Evolutionary conservation across 2,329 filamentous ascomycete genomes (phyloP).

Genomic region (Geosmithia putterillii): DNA sequence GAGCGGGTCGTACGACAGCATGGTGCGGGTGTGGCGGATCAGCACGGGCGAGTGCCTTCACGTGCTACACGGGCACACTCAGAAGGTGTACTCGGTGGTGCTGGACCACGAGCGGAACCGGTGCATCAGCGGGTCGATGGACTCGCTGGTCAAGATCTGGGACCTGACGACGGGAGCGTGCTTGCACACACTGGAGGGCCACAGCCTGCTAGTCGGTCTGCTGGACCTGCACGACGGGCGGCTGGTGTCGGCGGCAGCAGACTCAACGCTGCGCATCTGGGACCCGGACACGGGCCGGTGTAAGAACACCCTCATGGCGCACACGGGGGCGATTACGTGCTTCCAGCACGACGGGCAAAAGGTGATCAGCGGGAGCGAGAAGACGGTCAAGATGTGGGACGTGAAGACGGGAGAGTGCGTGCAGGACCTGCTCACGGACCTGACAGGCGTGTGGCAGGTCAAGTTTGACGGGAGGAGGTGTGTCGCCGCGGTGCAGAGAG

Average conservation of each 20-base stretch:
- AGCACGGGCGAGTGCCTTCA: slow-evolving; percentile 85
- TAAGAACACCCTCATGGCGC: slow-evolving; percentile 79
- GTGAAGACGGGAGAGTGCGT: slow-evolving; percentile 84
- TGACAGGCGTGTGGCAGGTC: slow-evolving; percentile 98
- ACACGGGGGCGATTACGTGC: slow-evolving; percentile 95
- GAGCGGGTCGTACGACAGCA: slow-evolving; percentile 92
- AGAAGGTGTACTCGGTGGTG: slow-evolving; percentile 97
- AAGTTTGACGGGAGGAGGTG: slow-evolving; percentile 93
- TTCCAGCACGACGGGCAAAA: slow-evolving; percentile 97
- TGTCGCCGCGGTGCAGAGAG: slow-evolving; percentile 90
- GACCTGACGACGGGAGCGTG: slow-evolving; percentile 77
- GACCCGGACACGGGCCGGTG: slow-evolving; percentile 88
- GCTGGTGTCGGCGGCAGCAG: slow-evolving; percentile 87
- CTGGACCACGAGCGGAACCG: slow-evolving; percentile 83
- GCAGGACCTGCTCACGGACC: slow-evolving; percentile 81
- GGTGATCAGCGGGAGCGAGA: slow-evolving; percentile 90
- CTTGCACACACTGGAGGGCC: slow-evolving; percentile 83
- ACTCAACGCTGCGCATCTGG: slow-evolving; percentile 93
- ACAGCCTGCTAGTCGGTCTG: slow-evolving; percentile 82
- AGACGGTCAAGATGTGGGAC: slow-evolving; percentile 98
- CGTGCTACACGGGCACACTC: slow-evolving; percentile 71
- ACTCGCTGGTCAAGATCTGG: slow-evolving; percentile 97
- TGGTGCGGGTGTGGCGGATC: slow-evolving; percentile 92
- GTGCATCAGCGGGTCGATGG: slow-evolving; percentile 97
- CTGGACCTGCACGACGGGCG: slow-evolving; percentile 81